Conservation (phyloP, 2,329 filamentous ascomycete genomes). For the Pseudophaeomoniella oleicola region DNA sequence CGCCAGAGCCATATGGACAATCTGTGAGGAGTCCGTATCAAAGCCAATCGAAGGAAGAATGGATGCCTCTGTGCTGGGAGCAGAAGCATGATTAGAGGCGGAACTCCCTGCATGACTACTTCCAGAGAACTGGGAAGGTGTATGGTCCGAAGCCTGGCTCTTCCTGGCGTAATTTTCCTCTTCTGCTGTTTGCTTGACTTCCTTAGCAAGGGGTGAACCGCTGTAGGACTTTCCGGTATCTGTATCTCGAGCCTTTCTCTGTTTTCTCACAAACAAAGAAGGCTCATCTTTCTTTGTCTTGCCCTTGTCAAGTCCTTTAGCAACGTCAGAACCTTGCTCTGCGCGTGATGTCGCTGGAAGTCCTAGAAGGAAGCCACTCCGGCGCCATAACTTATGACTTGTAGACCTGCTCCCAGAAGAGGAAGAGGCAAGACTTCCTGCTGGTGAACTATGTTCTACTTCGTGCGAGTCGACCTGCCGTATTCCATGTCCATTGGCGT, state of each 20-base stretch:
- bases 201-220: background rate
- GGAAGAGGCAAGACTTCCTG: background rate
- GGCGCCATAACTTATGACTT: background rate
- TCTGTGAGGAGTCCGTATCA: slow-evolving; percentile 69
- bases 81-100: slow-evolving; percentile 3
- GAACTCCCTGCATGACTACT: slow-evolving; percentile 2
- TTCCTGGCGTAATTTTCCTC: background rate
- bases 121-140: background rate
- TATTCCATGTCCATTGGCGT: background rate
- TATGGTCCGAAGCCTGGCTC: background rate
- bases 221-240: slow-evolving; percentile 1
- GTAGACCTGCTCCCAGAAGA: background rate
- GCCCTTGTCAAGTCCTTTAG: too few species aligned
- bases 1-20: slow-evolving; percentile 83
- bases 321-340: too few species aligned
- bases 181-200: background rate
- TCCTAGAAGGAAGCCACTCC: background rate
- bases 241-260: background rate
- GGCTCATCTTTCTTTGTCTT: background rate
- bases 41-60: slow-evolving; percentile 22
- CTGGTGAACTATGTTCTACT: too few species aligned
- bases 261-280: background rate
- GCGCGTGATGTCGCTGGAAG: too few species aligned
- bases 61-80: slow-evolving; percentile 5
- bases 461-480: too few species aligned